Conservation (phyloP, 2,329 filamentous ascomycete species). For the Penicillium sp. region DNA sequence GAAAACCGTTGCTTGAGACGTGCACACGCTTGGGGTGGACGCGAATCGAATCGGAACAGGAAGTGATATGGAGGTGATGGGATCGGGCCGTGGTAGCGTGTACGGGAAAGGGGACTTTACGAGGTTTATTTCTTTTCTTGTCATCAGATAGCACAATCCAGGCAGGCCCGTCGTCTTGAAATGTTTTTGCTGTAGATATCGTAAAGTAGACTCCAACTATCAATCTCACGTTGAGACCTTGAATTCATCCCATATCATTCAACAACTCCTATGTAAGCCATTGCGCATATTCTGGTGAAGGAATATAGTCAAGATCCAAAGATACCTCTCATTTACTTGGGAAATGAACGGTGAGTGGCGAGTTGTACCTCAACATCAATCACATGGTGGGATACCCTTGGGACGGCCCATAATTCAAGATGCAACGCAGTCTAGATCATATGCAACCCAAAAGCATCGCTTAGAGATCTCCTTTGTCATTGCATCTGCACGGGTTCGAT, state of each 20-base stretch:
- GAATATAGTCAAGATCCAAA: no score
- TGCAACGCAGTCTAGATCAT: slow-evolving; percentile 34
- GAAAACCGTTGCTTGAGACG: not conserved
- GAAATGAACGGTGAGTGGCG: no score
- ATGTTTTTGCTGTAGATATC: slow-evolving; percentile 2
- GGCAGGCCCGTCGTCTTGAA: slow-evolving; percentile 17
- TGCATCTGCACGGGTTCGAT: slow-evolving; percentile 10
- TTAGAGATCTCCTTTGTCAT: slow-evolving; percentile 31
- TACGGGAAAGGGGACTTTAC: slow-evolving; percentile 11
- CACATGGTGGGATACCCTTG: slow-evolving; percentile 20
- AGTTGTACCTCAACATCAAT: slow-evolving; percentile 27
- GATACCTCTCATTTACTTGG: no score
- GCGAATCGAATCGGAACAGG: slow-evolving; percentile 1
- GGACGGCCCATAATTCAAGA: slow-evolving; percentile 34
- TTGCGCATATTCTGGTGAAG: not conserved
- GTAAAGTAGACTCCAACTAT: not conserved
- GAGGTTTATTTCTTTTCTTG: slow-evolving; percentile 17
- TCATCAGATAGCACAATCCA: slow-evolving; percentile 26
- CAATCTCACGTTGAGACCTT: not conserved
- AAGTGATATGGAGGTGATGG: not conserved
- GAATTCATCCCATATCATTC: not conserved
- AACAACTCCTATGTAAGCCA: slow-evolving; percentile 2
- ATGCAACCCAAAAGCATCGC: slow-evolving; percentile 35
- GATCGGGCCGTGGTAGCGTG: not conserved
- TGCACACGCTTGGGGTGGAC: not conserved